Percentiles rank a stretch among this genome's conserved stretches.
Conservation (phyloP, 371 early-diverging fungal species). For the Mucor racemosus region DNA sequence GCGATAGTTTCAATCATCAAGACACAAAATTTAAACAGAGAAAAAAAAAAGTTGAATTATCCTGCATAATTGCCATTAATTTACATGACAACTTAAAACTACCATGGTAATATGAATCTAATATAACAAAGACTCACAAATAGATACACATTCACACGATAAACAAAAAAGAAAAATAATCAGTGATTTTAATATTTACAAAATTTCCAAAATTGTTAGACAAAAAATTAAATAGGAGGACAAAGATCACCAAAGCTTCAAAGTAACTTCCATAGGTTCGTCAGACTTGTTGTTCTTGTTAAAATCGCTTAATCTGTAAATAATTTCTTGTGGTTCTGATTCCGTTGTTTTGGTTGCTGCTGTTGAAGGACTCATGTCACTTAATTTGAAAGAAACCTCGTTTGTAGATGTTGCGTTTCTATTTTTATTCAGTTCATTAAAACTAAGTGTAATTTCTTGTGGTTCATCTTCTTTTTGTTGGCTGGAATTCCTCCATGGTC, state of each 20-base stretch:
- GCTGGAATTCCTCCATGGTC: neutral
- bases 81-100: too few species aligned
- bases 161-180: too few species aligned
- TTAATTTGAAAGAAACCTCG: neutral
- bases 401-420: neutral
- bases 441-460: neutral
- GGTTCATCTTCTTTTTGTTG: neutral
- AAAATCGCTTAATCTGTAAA: slow-evolving; percentile 6
- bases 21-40: too few species aligned
- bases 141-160: too few species aligned
- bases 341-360: neutral
- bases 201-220: too few species aligned
- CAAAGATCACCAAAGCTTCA: neutral
- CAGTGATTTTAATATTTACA: too few species aligned
- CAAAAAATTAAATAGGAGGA: too few species aligned
- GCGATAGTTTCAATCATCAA: too few species aligned
- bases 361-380: neutral
- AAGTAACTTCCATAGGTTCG: neutral
- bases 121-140: too few species aligned
- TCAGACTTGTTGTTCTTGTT: neutral
- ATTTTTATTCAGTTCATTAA: neutral
- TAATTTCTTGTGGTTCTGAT: neutral
- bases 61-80: too few species aligned
- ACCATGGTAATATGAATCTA: too few species aligned
- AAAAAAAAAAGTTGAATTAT: too few species aligned